Conservation (phyloP, 306 rosid species). For the Rubus parviflorus region DNA sequence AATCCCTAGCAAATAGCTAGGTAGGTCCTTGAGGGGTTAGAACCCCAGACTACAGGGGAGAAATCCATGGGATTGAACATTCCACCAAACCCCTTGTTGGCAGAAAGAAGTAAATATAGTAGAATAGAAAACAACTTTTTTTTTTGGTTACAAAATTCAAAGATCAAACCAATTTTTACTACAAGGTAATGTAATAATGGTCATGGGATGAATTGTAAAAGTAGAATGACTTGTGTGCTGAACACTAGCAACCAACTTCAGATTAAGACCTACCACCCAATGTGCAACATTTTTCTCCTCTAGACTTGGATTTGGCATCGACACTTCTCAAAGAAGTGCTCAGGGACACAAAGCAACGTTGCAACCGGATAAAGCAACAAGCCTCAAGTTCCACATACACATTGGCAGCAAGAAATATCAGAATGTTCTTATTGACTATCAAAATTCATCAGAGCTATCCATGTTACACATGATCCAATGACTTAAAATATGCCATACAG, state of each 20-base stretch:
- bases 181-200: too few relatives aligned
- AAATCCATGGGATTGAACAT: not conserved
- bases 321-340: not conserved
- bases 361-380: not conserved
- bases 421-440: conserved; percentile 13
- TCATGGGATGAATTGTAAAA: not conserved
- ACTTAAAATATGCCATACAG: conserved; percentile 10
- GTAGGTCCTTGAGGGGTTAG: not conserved
- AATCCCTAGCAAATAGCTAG: not conserved
- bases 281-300: not conserved
- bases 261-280: not conserved
- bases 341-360: not conserved
- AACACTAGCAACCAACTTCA: not conserved
- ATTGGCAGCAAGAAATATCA: conserved; percentile 1
- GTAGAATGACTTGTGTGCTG: not conserved
- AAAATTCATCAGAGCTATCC: not conserved
- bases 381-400: conserved; percentile 3
- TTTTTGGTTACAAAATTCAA: too few relatives aligned
- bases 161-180: not conserved
- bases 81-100: not conserved
- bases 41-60: not conserved
- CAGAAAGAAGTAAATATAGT: not conserved
- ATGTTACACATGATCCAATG: conserved; percentile 3
- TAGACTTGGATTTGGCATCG: not conserved
- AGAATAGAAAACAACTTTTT: too few relatives aligned